Percentiles rank a stretch among this genome's conserved stretches.
Evolutionary conservation across 2,329 filamentous ascomycete genomes (phyloP).

Genomic region (Ambrosiella beaveri): DNA sequence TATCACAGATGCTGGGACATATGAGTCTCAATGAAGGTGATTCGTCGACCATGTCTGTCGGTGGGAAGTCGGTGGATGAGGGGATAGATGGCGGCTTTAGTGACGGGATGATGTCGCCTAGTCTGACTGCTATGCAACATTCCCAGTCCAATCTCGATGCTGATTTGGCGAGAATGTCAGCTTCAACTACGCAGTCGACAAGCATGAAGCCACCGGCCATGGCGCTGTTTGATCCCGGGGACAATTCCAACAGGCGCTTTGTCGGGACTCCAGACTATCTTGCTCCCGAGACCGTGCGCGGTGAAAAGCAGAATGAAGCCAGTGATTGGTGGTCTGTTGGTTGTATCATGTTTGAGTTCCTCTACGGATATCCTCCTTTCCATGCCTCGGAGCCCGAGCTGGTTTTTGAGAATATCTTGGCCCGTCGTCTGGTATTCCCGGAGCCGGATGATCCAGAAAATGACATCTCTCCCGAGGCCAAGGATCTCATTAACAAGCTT

Average conservation of each 20-base stretch:
- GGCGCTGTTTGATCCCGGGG: slow-evolving; percentile 71
- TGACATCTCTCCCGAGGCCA: slow-evolving; percentile 58
- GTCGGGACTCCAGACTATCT: slow-evolving; percentile 96
- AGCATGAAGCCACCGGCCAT: slow-evolving; percentile 77
- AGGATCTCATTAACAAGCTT: slow-evolving; percentile 84
- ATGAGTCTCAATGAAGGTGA: slow-evolving; percentile 55
- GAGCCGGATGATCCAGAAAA: slow-evolving; percentile 49
- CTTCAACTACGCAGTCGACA: slow-evolving; percentile 34
- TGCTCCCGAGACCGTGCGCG: slow-evolving; percentile 90
- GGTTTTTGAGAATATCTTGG: slow-evolving; percentile 92
- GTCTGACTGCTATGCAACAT: slow-evolving; percentile 27
- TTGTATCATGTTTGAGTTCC: slow-evolving; percentile 91
- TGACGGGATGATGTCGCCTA: slow-evolving; percentile 60
- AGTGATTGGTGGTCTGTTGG: slow-evolving; percentile 99
- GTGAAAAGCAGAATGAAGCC: slow-evolving; percentile 87
- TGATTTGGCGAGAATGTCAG: slow-evolving; percentile 23
- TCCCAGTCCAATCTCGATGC: slow-evolving; percentile 2
- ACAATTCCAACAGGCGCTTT: slow-evolving; percentile 74
- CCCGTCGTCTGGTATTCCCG: slow-evolving; percentile 82
- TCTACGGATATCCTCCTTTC: slow-evolving; percentile 87
- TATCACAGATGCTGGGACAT: slow-evolving; percentile 65
- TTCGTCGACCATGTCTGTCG: slow-evolving; percentile 19
- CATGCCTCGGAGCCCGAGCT: slow-evolving; percentile 78
- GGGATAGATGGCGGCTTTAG: slow-evolving; percentile 26
- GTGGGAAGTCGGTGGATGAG: slow-evolving; percentile 46